These are phyloP conservation scores for Zoysia japonica DNA, from an alignment of 176 grass and related monocot genomes.

Conservation along the genomic window DNA sequence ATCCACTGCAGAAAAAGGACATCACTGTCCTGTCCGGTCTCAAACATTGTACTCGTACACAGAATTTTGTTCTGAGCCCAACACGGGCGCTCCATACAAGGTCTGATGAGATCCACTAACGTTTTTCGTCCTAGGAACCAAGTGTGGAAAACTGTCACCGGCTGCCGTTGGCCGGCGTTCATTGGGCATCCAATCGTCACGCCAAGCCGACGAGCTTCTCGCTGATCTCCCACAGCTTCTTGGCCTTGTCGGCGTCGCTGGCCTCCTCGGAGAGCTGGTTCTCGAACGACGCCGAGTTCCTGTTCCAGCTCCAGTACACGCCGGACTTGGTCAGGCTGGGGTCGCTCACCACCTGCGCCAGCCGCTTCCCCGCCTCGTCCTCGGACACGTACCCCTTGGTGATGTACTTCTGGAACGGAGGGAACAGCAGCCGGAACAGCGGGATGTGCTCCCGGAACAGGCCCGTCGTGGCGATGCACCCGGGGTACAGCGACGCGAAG, in stretches of 20 bases:
- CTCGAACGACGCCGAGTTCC: slow-evolving; percentile 90
- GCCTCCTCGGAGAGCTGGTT: slow-evolving; percentile 96
- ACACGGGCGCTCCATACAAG: neutral
- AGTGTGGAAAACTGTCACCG: slow-evolving; percentile 25
- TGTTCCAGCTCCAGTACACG: slow-evolving; percentile 99
- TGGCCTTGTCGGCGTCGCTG: slow-evolving; percentile 80
- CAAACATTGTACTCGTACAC: slow-evolving; percentile 27
- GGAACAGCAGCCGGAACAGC: slow-evolving; percentile 82
- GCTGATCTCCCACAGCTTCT: slow-evolving; percentile 86
- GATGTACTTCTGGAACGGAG: slow-evolving; percentile 97
- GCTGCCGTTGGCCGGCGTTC: neutral
- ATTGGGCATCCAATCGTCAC: slow-evolving; percentile 1
- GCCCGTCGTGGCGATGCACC: slow-evolving; percentile 95
- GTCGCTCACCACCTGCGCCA: slow-evolving; percentile 91
- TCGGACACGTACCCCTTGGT: slow-evolving; percentile 96
- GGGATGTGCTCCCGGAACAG: slow-evolving; percentile 90
- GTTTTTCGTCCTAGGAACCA: neutral
- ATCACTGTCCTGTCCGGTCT: neutral
- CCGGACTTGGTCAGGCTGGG: slow-evolving; percentile 91
- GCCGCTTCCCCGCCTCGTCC: slow-evolving; percentile 88
- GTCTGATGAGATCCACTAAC: neutral
- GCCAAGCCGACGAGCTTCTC: slow-evolving; percentile 87
- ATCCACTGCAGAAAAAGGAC: slow-evolving; percentile 10
- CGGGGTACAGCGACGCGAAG: slow-evolving; percentile 89
- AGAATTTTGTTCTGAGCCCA: neutral